Percentiles rank a stretch among this genome's conserved stretches.
phyloP scores from a whole-genome alignment of 192 early-diverging fungal genomes.

The Backusella macrospora region DNA sequence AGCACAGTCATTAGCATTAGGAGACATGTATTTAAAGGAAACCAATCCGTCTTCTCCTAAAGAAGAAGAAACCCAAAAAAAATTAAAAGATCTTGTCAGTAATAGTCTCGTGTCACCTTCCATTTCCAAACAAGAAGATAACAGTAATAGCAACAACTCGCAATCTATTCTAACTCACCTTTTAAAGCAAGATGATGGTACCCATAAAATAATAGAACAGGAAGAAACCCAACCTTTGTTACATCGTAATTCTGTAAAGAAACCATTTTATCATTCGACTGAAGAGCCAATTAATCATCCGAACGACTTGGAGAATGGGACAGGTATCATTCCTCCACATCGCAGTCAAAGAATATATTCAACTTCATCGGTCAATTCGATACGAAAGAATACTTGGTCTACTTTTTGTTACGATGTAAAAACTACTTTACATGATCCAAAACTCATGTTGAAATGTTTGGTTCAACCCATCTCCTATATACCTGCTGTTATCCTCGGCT shows the following conservation, averaged over 20 bases:
- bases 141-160: neutral
- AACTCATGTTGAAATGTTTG: slow-evolving; percentile 22
- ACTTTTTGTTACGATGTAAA: neutral
- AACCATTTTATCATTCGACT: neutral
- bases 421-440: slow-evolving; percentile 11
- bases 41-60: neutral
- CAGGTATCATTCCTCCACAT: too few species aligned
- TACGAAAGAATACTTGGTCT: neutral
- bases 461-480: slow-evolving; percentile 66
- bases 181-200: slow-evolving; percentile 4
- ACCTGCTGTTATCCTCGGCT: slow-evolving; percentile 88
- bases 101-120: neutral
- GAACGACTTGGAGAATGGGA: neutral
- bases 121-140: neutral
- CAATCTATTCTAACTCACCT: slow-evolving; percentile 31
- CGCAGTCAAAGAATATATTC: neutral
- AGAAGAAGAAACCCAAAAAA: neutral
- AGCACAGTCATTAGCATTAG: slow-evolving; percentile 42
- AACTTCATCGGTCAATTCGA: too few species aligned
- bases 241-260: neutral
- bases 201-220: neutral
- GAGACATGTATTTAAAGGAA: slow-evolving; percentile 32
- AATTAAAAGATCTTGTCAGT: neutral
- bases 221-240: slow-evolving; percentile 17
- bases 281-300: neutral